phyloP scores from a whole-genome alignment of 1,284 basidiomycete genomes.

The Xanthoconium separans region DNA sequence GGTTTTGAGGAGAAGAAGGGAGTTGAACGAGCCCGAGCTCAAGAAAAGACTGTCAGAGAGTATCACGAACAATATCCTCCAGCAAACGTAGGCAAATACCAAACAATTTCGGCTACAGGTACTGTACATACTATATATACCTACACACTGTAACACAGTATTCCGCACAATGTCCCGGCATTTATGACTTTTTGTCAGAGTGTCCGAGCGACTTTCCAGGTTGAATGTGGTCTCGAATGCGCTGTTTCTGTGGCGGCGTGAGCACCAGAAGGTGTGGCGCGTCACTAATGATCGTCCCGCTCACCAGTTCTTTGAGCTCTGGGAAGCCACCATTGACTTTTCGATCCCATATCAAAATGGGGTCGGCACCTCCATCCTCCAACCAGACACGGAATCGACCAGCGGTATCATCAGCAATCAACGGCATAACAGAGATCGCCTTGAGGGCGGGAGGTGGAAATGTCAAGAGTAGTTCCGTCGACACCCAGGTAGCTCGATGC shows the following conservation, averaged over 20 bases:
- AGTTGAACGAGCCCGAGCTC: slow-evolving; percentile 22
- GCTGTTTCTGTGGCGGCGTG: slow-evolving; percentile 66
- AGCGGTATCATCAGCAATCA: slow-evolving; percentile 77
- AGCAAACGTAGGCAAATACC: neutral
- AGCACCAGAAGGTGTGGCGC: neutral
- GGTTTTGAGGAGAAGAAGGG: slow-evolving; percentile 8
- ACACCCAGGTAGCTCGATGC: slow-evolving; percentile 84
- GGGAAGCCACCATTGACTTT: slow-evolving; percentile 90
- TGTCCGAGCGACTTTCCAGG: slow-evolving; percentile 81
- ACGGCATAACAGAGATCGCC: slow-evolving; percentile 70
- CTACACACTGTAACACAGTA: too few species aligned
- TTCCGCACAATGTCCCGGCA: neutral
- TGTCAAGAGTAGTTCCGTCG: slow-evolving; percentile 86
- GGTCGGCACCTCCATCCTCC: slow-evolving; percentile 38
- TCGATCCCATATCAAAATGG: slow-evolving; percentile 69
- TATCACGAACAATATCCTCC: too few species aligned
- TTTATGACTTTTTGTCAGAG: slow-evolving; percentile 54
- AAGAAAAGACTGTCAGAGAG: slow-evolving; percentile 8
- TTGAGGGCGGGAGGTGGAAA: slow-evolving; percentile 75
- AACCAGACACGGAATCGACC: slow-evolving; percentile 91
- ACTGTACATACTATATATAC: too few species aligned
- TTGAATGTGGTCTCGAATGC: slow-evolving; percentile 77
- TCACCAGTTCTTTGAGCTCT: slow-evolving; percentile 79
- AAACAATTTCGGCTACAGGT: too few species aligned
- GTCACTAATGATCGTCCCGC: slow-evolving; percentile 24